Evolutionary conservation across 2,329 filamentous ascomycete genomes (phyloP).

Genomic region (Exserohilum turcica): DNA sequence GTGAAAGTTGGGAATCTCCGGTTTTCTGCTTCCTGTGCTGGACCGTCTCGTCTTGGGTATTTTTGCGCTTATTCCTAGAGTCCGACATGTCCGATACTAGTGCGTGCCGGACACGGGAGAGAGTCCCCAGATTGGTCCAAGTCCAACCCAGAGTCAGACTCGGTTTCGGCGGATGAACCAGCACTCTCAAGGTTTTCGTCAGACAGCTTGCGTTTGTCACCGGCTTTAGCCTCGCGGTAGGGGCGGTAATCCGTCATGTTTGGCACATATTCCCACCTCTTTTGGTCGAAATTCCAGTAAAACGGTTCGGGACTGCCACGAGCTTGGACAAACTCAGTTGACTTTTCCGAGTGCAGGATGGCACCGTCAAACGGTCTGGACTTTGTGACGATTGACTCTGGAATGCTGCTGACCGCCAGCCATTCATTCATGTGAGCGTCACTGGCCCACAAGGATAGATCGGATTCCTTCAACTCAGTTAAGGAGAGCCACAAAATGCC

Average conservation of each 20-base stretch:
- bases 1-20: neutral
- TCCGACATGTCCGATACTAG: neutral
- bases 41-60: neutral
- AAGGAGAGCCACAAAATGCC: slow-evolving; percentile 10
- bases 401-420: slow-evolving; percentile 17
- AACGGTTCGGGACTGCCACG: neutral
- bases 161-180: no score
- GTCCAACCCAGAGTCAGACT: no score
- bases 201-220: neutral
- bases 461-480: slow-evolving; percentile 12
- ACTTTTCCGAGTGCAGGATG: neutral
- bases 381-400: neutral
- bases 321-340: neutral
- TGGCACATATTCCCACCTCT: neutral
- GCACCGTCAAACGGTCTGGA: slow-evolving; percentile 25
- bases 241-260: neutral
- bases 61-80: neutral
- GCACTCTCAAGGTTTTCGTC: no score
- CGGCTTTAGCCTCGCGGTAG: neutral
- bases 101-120: no score
- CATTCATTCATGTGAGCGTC: slow-evolving; percentile 25
- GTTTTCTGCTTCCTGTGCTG: neutral
- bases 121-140: no score
- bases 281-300: neutral
- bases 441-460: slow-evolving; percentile 1